Evolutionary conservation across 1,284 basidiomycete genomes (phyloP), one percentile per base, ranked within the genome.

Genomic region (Stereum hirsutum): DNA sequence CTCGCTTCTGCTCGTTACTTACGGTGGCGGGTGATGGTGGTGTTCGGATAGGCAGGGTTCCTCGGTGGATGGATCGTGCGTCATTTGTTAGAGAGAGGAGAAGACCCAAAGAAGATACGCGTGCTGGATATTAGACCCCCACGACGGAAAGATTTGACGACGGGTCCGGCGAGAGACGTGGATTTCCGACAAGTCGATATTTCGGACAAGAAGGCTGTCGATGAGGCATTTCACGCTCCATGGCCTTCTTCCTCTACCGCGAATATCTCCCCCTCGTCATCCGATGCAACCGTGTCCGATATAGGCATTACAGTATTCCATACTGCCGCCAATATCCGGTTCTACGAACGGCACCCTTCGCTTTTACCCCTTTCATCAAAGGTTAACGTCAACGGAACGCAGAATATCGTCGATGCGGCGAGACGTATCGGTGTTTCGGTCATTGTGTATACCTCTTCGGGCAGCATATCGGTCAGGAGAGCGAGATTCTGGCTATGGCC

Each of bases 61-160:
- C 56, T 86, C 5, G 84, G 84, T 8, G 80, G 81, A 11, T 88
- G 84, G 84, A 77, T 88, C 31, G 76, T 81, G 3, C 60, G 74
- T 0, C 75, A 82, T 41, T 64, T 88, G 2, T 49, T 87, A 6
- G 63, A 74, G 35, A 72, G 84, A 2, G 84, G 84, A 0, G 84
- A 88, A 57, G 69, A 83, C 46, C 76, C 80, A 0, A 64, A 62
- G 37, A 64, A 61, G 11, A 84, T 87, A 24, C 68, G 83, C n/a
- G 61, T 88, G 3, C 50, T 87, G 20, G 85, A 88, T 56, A 66
- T 86, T 27, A 72, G 71, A 12, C 54, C 62, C 4, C 81, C 82
- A 2, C 60, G 62, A 15, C 74, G 79, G 8, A 51, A 60, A 25
- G 80, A 83, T 48, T 59, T 83, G 32, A 63, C 57, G 12, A 65